Base-by-base conservation (phyloP, 352 stramenopile species). In the Phytophthora fragariaefolia region DNA sequence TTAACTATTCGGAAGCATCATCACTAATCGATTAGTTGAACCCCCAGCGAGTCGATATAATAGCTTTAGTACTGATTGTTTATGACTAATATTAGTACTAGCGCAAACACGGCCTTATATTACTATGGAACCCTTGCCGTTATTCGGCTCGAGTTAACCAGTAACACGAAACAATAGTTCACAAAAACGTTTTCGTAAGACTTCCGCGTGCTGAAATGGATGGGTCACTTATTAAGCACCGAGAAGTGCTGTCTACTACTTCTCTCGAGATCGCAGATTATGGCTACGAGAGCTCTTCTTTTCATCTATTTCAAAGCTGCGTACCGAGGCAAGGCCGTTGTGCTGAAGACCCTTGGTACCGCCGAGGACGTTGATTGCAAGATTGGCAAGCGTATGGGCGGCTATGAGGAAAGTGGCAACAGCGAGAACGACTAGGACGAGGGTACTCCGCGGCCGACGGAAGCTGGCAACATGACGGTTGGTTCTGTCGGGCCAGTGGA, bases 231-330 rank as follows among this genome's bases (percentile, higher is more conserved):
- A 53, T 70, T 15, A 62, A 55, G 15, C 22, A 23, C 22, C 62
- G 30, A 53, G 61, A 58, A 8, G 4, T 59, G 12, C 15, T 66
- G 3, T 40, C 40, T 17, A 6, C 57, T 36, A 15, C 17, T n/a
- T 9, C 38, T 12, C 22, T 15, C 7, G 45, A 54, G 12, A n/a
- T 7, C 50, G 18, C 6, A 22, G 27, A 23, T 12, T 36, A n/a
- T 27, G n/a, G n/a, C n/a, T n/a, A n/a, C n/a, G 67, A 59, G 17
- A 63, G 24, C 13, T 42, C 56, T 6, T 76, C 71, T 1, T 34
- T 79, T 79, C 24, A 13, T 58, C 13, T 79, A 79, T 27, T 67
- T 69, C 26, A 70, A 71, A 42, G 72, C 63, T 46, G 27, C 36
- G n/a, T 72, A 72, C 30, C 54, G 67, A 2, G 36, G 12, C 5